phyloP scores from a whole-genome alignment of 352 stramenopile genomes.

The Phytopythium kandeliae region DNA sequence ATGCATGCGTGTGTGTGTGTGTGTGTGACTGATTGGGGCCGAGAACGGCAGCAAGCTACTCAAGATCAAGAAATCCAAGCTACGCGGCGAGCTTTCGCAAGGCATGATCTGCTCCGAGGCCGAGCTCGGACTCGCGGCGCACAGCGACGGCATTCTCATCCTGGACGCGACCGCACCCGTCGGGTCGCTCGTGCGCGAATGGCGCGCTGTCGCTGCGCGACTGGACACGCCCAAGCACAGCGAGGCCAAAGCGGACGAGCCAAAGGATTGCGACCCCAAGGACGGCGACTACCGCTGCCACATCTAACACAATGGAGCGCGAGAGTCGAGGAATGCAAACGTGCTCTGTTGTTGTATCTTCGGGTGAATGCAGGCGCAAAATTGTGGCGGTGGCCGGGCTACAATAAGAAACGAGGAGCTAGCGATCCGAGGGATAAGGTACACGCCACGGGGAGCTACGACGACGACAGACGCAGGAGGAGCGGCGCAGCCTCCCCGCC shows the following conservation, averaged over 20 bases:
- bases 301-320: background rate
- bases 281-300: conserved; percentile 7
- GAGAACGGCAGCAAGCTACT: conserved; percentile 44
- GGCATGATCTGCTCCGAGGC: conserved; percentile 83
- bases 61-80: conserved; percentile 85
- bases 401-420: background rate
- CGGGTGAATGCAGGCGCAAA: background rate
- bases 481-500: too few relatives aligned
- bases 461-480: background rate
- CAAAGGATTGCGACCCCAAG: background rate
- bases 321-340: background rate
- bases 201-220: conserved; percentile 27
- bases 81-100: conserved; percentile 69
- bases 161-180: conserved; percentile 49
- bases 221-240: conserved; percentile 14
- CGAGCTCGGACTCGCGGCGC: conserved; percentile 52
- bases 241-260: background rate
- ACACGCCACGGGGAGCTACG: conserved; percentile 5
- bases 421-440: background rate
- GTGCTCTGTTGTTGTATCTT: conserved; percentile 1
- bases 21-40: too few relatives aligned
- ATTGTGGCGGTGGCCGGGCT: background rate
- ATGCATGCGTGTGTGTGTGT: too few relatives aligned
- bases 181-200: conserved; percentile 42
- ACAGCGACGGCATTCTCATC: conserved; percentile 68